These are phyloP conservation scores for Bryoerythrophyllum caledonicum DNA, from an alignment of 225 moss, liverwort and hornwort species.

Conservation along the genomic window DNA sequence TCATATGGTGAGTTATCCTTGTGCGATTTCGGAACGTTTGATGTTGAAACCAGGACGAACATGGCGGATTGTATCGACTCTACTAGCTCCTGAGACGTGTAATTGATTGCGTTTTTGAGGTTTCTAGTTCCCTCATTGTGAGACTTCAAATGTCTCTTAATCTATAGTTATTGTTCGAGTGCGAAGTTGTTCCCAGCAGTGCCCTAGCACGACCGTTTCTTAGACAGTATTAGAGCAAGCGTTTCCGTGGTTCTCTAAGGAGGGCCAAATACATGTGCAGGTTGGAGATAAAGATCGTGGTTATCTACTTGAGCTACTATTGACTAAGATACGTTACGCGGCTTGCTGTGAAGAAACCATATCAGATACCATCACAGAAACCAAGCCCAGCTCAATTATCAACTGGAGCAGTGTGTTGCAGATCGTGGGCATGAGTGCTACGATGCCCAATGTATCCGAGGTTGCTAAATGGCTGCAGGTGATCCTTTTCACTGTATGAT, in stretches of 20 bases:
- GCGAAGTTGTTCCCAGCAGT: constrained; percentile 11
- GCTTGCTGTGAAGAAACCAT: constrained; percentile 60
- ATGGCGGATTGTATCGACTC: constrained; percentile 9
- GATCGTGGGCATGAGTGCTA: constrained; percentile 97
- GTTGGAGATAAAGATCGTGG: constrained; percentile 97
- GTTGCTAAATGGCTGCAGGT: constrained; percentile 96
- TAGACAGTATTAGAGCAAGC: constrained; percentile 14
- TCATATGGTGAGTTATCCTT: constrained; percentile 81
- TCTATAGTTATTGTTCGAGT: not conserved
- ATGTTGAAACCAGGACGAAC: constrained; percentile 11
- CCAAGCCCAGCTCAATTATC: constrained; percentile 34
- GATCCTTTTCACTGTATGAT: constrained; percentile 16
- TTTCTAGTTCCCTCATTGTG: constrained; percentile 12
- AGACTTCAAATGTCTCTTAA: constrained; percentile 21
- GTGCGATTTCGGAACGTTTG: constrained; percentile 8
- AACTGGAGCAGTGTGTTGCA: constrained; percentile 66
- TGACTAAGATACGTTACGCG: constrained; percentile 93
- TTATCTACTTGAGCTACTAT: constrained; percentile 89
- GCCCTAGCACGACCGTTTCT: not conserved
- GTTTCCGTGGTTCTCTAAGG: constrained; percentile 12
- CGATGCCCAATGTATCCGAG: constrained; percentile 86
- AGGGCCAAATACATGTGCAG: constrained; percentile 49
- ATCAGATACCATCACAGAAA: constrained; percentile 32
- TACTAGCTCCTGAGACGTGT: constrained; percentile 17
- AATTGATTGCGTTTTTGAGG: constrained; percentile 9